Evolutionary conservation across 306 rosid species (phyloP), one percentile per base, ranked within the genome.

Genomic region (Trichosanthes truncata): DNA sequence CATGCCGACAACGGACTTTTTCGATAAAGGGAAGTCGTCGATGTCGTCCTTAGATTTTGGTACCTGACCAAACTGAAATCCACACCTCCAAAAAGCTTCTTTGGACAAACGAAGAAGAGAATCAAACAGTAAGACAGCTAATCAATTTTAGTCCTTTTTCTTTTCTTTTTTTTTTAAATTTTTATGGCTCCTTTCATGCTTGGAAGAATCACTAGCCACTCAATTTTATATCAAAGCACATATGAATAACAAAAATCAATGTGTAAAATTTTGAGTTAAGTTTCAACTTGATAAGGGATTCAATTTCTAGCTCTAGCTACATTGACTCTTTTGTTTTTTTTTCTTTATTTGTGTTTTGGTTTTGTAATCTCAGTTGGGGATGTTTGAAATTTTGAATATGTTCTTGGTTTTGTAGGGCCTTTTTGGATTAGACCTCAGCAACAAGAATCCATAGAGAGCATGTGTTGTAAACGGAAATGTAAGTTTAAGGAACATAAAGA

Each of bases 31-130:
- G 68, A 85, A 81, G 77, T 76, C 82, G 7, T 48, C 76, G 53
- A 80, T 82, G 52, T 82, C 81, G 81, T 77, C 89, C 20, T 75
- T 82, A 17, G 87, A 87, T 79, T 87, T 82, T 75, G 84, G 77
- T 36, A 78, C 81, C 51, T 87, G 78, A 79, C 20, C 57, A 35
- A 73, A 73, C 60, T 49, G 61, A 74, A n/a, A 74, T 49, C 36
- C 43, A 36, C 46, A 17, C 3, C 74, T n/a, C 80, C 52, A 59
- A 48, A 41, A 20, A 38, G 3, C 20, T 23, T 17, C 25, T 45
- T n/a, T 46, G 77, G 36, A 72, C 77, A 72, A 72, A 36, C 36
- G 53, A 25, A 46, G 56, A 71, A 2, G 61, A 46, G 40, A 33
- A 74, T 18, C 78, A 49, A 49, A 74, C 60, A 15, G 78, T 74